phyloP scores from a whole-genome alignment of 148 eudicot genomes.

The Rhododendron mucronatum region DNA sequence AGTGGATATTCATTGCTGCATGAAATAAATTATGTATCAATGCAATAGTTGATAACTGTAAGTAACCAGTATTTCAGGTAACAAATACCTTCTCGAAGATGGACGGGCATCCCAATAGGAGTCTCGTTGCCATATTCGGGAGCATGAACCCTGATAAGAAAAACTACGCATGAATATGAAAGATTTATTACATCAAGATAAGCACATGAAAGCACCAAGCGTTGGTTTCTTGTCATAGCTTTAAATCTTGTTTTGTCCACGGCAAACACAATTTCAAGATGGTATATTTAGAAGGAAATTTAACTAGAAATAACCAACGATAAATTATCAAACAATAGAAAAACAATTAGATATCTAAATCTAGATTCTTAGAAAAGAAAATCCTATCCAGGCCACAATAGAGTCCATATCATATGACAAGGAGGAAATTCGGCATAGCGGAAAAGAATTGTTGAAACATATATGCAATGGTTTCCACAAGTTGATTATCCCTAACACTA shows the following conservation, averaged over 20 bases:
- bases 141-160: constrained; percentile 76
- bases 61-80: neutral
- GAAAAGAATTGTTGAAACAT: neutral
- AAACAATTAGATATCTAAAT: neutral
- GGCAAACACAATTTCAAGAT: neutral
- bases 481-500: neutral
- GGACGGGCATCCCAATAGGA: constrained; percentile 98
- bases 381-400: neutral
- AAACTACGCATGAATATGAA: neutral
- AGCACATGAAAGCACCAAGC: neutral
- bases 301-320: neutral
- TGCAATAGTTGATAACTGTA: constrained; percentile 5
- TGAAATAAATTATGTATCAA: constrained; percentile 17
- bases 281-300: neutral
- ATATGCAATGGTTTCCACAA: neutral
- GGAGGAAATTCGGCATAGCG: neutral
- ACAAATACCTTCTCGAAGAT: constrained; percentile 76
- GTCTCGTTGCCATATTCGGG: constrained; percentile 97
- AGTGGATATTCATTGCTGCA: constrained; percentile 90
- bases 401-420: neutral
- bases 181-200: neutral
- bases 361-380: neutral
- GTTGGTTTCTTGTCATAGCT: neutral
- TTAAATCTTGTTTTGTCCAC: neutral
- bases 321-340: neutral